Base-by-base conservation (phyloP, 306 rosid genomes). In the Fagus sylvatica region DNA sequence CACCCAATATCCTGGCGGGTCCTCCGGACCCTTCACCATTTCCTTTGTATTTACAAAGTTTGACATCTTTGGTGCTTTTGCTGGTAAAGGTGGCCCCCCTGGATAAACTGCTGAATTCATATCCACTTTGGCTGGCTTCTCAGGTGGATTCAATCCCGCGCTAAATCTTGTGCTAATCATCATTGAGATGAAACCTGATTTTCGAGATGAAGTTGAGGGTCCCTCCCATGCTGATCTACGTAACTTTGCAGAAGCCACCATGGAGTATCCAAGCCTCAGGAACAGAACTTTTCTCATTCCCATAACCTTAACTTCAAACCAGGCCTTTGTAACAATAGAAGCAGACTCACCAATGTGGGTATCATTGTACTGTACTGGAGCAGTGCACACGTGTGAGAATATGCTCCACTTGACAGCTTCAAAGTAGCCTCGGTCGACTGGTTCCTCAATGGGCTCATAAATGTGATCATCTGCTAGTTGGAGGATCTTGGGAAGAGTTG, bases 211-310 rank as follows among this genome's bases (percentile, higher is more conserved):
- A 9, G 76, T 87, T 36, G 95, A 78, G 43, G 89, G 68, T 68
- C 93, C 98, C 72, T 88, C 97, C 98, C 98, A 95, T 78, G 87
- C 98, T 64, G 96, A 89, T 78, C 98, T 84, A 3, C 97, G 93
- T 42, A 86, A 82, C 78, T 0, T 81, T 5, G 98, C 89, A 5
- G 93, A 87, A 32, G 88, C 88, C 17, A 91, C 98, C 0, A 71
- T 78, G 6, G 98, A 92, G 85, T 80, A 95, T 81, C 96, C 96
- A n/a, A 95, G 93, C 79, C 97, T 91, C 77, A 92, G 57, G 87
- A 89, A 89, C 77, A 95, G 74, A 54, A 95, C 90, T 53, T 88
- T 95, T 82, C 85, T 92, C 87, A 90, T 86, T 76, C 96, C 96
- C n/a, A 88, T 39, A 3, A 62, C 49, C 85, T 92, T 89, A 13